Evolutionary conservation across 768 basidiomycete genomes (phyloP).

Genomic region (Auriscalpium orientale): DNA sequence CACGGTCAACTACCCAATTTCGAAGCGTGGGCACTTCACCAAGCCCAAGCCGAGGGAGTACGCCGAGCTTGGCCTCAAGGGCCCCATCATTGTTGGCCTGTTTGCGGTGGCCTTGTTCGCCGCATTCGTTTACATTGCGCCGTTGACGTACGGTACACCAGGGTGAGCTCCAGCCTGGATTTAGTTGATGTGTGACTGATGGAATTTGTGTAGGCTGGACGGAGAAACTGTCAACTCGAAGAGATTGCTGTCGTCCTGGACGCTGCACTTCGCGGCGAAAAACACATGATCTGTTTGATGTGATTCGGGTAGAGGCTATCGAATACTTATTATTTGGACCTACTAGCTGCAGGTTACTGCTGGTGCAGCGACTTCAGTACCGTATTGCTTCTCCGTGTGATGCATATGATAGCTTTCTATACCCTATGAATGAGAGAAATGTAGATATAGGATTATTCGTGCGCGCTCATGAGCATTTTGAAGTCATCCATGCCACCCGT

Average conservation of each 20-base stretch:
- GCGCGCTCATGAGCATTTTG: neutral
- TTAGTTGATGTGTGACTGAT: neutral
- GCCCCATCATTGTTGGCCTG: slow-evolving; percentile 51
- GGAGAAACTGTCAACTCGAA: slow-evolving; percentile 81
- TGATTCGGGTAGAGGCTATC: neutral
- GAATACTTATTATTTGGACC: neutral
- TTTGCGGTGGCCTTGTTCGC: slow-evolving; percentile 55
- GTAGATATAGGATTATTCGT: neutral
- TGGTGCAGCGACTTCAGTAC: no score
- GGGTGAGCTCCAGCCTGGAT: slow-evolving; percentile 52
- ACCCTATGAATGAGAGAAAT: neutral
- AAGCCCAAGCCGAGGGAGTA: slow-evolving; percentile 35
- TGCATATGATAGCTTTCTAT: no score
- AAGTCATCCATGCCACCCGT: neutral
- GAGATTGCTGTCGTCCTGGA: slow-evolving; percentile 84
- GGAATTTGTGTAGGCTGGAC: slow-evolving; percentile 48
- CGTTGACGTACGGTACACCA: slow-evolving; percentile 94
- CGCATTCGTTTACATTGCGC: slow-evolving; percentile 70
- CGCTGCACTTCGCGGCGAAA: slow-evolving; percentile 86
- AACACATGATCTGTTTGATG: slow-evolving; percentile 25
- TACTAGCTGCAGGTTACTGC: no score
- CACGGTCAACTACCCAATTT: slow-evolving; percentile 86
- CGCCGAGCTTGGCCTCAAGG: slow-evolving; percentile 73
- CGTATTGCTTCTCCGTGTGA: no score
- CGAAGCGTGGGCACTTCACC: slow-evolving; percentile 62